Evolutionary conservation across 495 filamentous ascomycete species (phyloP).

Genomic region (Podospora comata): DNA sequence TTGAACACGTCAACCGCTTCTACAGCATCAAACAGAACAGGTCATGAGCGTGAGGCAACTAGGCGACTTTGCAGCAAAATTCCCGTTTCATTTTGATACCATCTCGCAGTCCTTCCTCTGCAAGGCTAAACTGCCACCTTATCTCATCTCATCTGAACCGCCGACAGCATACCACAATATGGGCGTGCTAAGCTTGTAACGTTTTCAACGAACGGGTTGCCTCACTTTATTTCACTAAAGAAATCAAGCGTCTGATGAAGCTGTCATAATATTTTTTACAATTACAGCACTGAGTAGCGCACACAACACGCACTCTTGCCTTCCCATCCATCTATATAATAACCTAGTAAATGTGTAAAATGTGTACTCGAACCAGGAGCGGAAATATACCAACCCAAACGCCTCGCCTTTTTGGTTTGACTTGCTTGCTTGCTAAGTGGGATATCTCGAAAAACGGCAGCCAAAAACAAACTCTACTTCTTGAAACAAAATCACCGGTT

Average conservation of each 20-base stretch:
- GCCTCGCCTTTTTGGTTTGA: not conserved
- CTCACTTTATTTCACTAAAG: not conserved
- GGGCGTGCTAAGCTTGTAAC: not conserved
- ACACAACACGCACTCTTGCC: not conserved
- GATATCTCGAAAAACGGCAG: not conserved
- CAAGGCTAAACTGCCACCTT: slow-evolving; percentile 1
- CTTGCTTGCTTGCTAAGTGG: not conserved
- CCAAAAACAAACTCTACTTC: not conserved
- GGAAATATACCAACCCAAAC: not conserved
- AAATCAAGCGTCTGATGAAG: not conserved
- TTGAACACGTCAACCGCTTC: slow-evolving; percentile 6
- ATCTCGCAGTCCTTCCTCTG: not conserved
- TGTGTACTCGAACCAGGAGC: not conserved
- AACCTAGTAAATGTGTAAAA: too few species aligned
- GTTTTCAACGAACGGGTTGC: not conserved
- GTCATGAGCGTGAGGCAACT: not conserved
- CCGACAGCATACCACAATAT: not conserved
- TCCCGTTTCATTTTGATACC: not conserved
- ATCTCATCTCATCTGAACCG: not conserved
- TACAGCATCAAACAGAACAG: not conserved
- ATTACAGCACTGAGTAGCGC: not conserved
- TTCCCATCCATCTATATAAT: not conserved
- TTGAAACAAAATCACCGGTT: slow-evolving; percentile 13
- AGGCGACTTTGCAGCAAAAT: not conserved
- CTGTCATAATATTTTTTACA: not conserved